phyloP scores from a whole-genome alignment of 2,329 filamentous ascomycete species.

The Aureobasidium sp. region DNA sequence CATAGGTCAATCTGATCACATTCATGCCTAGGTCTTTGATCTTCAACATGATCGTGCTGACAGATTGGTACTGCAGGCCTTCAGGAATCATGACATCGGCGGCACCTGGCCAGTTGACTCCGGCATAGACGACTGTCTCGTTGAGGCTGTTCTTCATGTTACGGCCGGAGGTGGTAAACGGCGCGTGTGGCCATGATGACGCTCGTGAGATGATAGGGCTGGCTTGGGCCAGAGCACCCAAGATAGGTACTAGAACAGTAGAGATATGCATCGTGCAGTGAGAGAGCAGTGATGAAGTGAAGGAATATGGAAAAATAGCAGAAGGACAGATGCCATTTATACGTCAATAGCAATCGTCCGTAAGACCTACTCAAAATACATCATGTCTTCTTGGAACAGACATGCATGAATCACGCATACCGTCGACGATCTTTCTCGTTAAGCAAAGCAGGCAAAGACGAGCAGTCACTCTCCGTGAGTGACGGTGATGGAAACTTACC shows the following conservation, averaged over 20 bases:
- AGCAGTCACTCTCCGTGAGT: neutral
- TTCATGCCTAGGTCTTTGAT: slow-evolving; percentile 58
- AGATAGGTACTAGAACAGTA: neutral
- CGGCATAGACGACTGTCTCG: slow-evolving; percentile 39
- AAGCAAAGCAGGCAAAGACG: neutral
- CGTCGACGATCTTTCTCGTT: neutral
- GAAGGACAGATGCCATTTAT: neutral
- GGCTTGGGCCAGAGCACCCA: neutral
- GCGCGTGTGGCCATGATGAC: slow-evolving; percentile 22
- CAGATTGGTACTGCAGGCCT: slow-evolving; percentile 55
- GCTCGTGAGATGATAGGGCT: neutral
- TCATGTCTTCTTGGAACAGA: neutral
- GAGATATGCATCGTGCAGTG: neutral
- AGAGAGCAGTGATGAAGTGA: neutral
- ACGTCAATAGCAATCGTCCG: neutral
- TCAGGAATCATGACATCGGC: slow-evolving; percentile 59
- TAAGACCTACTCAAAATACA: neutral
- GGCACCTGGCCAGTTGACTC: slow-evolving; percentile 57
- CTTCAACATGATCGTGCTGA: slow-evolving; percentile 48
- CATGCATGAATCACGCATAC: neutral
- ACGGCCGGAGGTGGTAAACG: slow-evolving; percentile 23
- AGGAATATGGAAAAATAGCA: neutral
- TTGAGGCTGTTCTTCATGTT: slow-evolving; percentile 31
- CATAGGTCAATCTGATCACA: slow-evolving; percentile 55
- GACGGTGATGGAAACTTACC: neutral